Conservation (phyloP, 2,329 filamentous ascomycete genomes). For the Microsporum canis region DNA sequence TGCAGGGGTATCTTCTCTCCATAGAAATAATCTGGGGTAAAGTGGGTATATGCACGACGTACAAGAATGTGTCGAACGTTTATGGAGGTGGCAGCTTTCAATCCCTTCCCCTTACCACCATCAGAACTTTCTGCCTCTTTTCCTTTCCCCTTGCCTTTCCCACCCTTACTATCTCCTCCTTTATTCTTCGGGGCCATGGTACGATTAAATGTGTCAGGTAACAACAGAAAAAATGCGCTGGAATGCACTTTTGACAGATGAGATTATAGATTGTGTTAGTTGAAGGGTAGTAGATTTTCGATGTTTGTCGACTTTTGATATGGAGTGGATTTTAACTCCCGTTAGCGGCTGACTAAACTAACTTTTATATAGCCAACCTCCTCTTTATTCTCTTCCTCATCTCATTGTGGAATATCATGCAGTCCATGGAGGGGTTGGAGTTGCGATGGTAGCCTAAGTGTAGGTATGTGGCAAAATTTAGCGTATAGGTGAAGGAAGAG, state of each 20-base stretch:
- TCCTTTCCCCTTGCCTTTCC: slow-evolving; percentile 30
- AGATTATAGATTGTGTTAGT: not conserved
- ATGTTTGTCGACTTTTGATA: not conserved
- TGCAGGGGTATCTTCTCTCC: not conserved
- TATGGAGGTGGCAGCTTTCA: slow-evolving; percentile 52
- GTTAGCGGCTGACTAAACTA: not conserved
- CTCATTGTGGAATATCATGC: not conserved
- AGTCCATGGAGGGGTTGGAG: too few relatives aligned
- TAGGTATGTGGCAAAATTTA: too few relatives aligned
- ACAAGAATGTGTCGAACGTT: slow-evolving; percentile 55
- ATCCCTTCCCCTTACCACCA: slow-evolving; percentile 29
- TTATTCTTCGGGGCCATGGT: slow-evolving; percentile 36
- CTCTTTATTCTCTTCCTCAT: too few relatives aligned
- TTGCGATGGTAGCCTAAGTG: too few relatives aligned
- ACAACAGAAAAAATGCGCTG: not conserved
- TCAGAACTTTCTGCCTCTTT: slow-evolving; percentile 32
- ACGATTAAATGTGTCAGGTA: not conserved
- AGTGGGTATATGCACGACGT: slow-evolving; percentile 16
- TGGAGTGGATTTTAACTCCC: not conserved
- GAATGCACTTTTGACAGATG: not conserved
- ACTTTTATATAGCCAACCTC: not conserved
- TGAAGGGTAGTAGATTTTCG: not conserved
- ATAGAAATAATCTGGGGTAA: not conserved
- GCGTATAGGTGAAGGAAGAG: too few relatives aligned
- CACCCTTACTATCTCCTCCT: slow-evolving; percentile 17